These are phyloP conservation scores for Nannochloropsis salina DNA, from an alignment of 108 stramenopile species.

Conservation along the genomic window DNA sequence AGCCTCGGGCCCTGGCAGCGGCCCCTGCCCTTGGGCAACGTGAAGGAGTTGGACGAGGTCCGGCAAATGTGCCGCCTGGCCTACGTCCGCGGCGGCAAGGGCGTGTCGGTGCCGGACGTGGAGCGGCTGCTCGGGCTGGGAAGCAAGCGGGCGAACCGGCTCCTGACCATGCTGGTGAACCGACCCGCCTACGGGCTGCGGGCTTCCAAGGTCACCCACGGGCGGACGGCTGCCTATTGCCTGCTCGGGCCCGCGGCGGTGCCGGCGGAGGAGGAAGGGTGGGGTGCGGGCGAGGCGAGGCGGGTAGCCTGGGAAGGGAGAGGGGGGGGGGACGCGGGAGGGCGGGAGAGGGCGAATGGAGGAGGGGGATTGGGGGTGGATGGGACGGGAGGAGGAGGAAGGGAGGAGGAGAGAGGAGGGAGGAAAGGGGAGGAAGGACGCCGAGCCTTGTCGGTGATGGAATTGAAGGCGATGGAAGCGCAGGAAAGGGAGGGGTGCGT, in stretches of 20 bases:
- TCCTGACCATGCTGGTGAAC: neutral
- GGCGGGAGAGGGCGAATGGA: neutral
- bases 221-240: slow-evolving; percentile 4
- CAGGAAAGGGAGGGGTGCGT: neutral
- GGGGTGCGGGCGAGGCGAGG: neutral
- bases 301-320: no score
- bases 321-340: neutral
- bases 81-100: neutral
- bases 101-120: slow-evolving; percentile 2
- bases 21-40: neutral
- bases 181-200: neutral
- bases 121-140: neutral
- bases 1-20: neutral
- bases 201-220: neutral
- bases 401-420: neutral
- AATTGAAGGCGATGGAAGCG: neutral
- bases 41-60: neutral
- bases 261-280: neutral
- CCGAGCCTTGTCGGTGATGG: neutral
- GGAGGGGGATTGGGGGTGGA: neutral
- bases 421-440: neutral
- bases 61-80: neutral
- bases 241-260: neutral
- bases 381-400: neutral
- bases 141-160: neutral